A percentile compares a stretch with the other conserved stretches of the same genome.
These are phyloP conservation scores for Strobilomyces echinocephalus DNA, from an alignment of 768 basidiomycete genomes.

Conservation along the genomic window DNA sequence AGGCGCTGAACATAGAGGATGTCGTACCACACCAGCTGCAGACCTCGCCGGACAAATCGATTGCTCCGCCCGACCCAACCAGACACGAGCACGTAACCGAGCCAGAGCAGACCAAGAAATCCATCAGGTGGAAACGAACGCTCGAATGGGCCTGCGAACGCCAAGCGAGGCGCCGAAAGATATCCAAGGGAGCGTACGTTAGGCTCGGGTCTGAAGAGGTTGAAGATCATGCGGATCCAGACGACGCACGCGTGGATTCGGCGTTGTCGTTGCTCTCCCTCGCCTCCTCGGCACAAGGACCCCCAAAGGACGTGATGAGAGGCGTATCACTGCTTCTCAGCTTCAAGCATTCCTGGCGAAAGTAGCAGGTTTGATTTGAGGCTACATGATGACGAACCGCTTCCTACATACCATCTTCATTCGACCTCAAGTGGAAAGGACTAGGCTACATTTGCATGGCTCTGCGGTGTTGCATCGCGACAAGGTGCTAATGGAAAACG, in stretches of 20 bases:
- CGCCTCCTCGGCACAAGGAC: constrained; percentile 11
- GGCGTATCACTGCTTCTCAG: constrained; percentile 28
- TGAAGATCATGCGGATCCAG: constrained; percentile 4
- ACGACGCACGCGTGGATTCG: constrained; percentile 18
- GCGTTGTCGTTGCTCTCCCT: constrained; percentile 31
- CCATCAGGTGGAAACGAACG: constrained; percentile 21
- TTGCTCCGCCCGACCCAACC: neutral
- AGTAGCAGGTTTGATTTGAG: constrained; percentile 18
- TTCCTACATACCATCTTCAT: constrained; percentile 23
- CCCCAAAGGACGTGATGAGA: constrained; percentile 22
- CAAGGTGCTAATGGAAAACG: constrained; percentile 24
- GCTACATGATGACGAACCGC: constrained; percentile 17
- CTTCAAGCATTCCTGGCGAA: constrained; percentile 28
- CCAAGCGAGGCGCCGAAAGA: constrained; percentile 34
- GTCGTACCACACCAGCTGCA: neutral
- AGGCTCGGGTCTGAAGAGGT: constrained; percentile 19
- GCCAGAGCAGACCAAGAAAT: constrained; percentile 9
- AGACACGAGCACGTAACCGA: neutral
- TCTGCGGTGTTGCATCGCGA: constrained; percentile 23
- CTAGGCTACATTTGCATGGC: constrained; percentile 27
- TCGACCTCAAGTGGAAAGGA: constrained; percentile 11
- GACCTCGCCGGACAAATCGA: neutral
- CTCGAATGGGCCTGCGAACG: constrained; percentile 46
- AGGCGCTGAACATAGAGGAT: neutral
- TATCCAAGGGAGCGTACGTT: constrained; percentile 14